Percentiles rank a stretch among this genome's conserved stretches.
These are phyloP conservation scores for Colletotrichum kahawae DNA, from an alignment of 2,329 filamentous ascomycete genomes.

Conservation along the genomic window DNA sequence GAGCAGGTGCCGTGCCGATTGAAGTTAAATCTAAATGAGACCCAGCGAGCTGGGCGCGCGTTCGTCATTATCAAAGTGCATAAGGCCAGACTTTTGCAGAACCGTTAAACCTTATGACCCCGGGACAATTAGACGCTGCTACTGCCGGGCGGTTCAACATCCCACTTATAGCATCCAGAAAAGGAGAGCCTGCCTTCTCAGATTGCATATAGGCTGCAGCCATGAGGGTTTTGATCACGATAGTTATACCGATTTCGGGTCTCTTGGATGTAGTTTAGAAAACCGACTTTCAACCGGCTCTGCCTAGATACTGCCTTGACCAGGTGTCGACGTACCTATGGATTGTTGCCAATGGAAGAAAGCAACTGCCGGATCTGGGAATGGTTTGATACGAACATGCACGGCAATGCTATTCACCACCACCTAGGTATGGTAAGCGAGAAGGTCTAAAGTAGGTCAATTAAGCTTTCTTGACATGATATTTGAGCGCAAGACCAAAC, in stretches of 20 bases:
- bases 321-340: neutral
- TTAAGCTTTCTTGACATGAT: neutral
- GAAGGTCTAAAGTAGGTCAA: neutral
- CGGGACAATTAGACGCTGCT: neutral
- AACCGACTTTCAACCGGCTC: too few species aligned
- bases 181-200: neutral
- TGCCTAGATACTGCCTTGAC: neutral
- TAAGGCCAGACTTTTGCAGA: neutral
- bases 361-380: neutral
- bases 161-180: neutral
- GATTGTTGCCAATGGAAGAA: neutral
- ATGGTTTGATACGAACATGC: neutral
- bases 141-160: neutral
- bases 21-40: neutral
- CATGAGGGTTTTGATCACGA: neutral
- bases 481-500: neutral
- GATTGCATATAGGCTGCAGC: neutral
- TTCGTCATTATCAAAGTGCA: neutral
- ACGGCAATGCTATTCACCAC: neutral
- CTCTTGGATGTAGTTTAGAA: too few species aligned
- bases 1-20: neutral
- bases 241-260: too few species aligned
- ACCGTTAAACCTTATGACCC: rapidly evolving
- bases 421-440: neutral
- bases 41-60: neutral